Conservation (phyloP, 345 rosid genomes). For the Kandelia obovata region DNA sequence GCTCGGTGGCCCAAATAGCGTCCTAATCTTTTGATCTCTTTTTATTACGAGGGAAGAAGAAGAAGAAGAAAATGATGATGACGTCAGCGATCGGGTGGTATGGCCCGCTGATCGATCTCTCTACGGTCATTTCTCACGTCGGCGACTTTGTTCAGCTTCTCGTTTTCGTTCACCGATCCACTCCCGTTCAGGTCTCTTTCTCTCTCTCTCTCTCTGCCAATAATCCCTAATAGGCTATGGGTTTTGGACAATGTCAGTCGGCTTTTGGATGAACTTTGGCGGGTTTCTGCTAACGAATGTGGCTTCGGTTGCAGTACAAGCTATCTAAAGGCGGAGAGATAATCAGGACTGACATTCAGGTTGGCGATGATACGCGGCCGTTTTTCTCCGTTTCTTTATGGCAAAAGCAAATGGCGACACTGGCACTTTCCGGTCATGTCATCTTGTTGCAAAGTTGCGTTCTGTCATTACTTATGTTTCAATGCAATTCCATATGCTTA, state of each 20-base stretch:
- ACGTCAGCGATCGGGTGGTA: slow-evolving; percentile 44
- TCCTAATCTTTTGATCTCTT: too few species aligned
- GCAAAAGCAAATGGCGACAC: slow-evolving; percentile 43
- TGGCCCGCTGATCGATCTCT: slow-evolving; percentile 53
- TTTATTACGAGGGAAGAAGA: too few species aligned
- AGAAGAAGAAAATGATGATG: slow-evolving; percentile 10
- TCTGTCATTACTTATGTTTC: neutral
- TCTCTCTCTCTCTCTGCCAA: neutral
- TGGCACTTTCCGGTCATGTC: slow-evolving; percentile 38
- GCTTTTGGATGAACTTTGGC: too few species aligned
- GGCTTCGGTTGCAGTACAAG: slow-evolving; percentile 32
- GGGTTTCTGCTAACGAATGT: neutral
- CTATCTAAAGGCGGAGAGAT: slow-evolving; percentile 41
- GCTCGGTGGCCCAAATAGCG: too few species aligned
- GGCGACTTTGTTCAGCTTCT: slow-evolving; percentile 60
- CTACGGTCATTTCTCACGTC: slow-evolving; percentile 35
- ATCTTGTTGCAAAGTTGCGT: slow-evolving; percentile 39
- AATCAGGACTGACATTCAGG: slow-evolving; percentile 53
- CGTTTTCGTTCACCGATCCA: slow-evolving; percentile 48
- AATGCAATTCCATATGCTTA: neutral
- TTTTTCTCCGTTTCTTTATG: slow-evolving; percentile 44
- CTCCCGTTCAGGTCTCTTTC: slow-evolving; percentile 44
- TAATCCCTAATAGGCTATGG: neutral
- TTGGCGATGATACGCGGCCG: slow-evolving; percentile 51
- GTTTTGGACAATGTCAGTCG: neutral